Percentiles rank a stretch among this genome's conserved stretches.
Evolutionary conservation across 1,284 basidiomycete species (phyloP).

Genomic region (Tilletia caries): DNA sequence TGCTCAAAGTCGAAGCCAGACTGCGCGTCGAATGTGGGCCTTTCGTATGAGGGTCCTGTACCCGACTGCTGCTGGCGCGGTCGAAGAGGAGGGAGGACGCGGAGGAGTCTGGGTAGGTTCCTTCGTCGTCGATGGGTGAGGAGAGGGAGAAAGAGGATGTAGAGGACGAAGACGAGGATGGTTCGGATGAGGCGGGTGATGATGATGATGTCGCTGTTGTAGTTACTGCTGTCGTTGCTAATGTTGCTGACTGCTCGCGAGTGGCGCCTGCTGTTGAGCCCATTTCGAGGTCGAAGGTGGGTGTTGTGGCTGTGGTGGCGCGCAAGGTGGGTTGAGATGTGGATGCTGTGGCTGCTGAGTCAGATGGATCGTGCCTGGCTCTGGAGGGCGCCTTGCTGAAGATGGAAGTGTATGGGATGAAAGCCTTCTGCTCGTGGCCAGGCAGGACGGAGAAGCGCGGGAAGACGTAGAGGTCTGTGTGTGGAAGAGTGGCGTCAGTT

Average conservation of each 20-base stretch:
- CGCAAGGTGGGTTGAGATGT: background rate
- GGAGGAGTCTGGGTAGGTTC: background rate
- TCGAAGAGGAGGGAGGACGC: background rate
- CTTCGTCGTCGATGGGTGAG: constrained; percentile 8
- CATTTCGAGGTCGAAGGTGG: constrained; percentile 8
- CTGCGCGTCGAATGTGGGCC: background rate
- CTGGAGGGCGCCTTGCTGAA: constrained; percentile 71
- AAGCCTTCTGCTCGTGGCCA: constrained; percentile 70
- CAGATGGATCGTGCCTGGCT: background rate
- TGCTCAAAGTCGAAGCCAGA: background rate
- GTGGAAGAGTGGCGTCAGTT: background rate
- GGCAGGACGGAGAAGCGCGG: constrained; percentile 66
- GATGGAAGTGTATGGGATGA: constrained; percentile 63
- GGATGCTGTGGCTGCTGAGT: background rate
- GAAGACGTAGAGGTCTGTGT: constrained; percentile 58
- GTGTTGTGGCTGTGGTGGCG: background rate
- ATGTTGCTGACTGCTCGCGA: background rate
- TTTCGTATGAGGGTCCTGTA: too few relatives aligned
- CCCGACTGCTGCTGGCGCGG: too few relatives aligned
- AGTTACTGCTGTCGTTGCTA: background rate
- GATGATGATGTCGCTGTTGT: background rate
- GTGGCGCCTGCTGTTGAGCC: background rate
- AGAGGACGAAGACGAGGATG: constrained; percentile 8
- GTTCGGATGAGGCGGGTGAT: background rate
- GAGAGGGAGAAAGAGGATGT: background rate